Evolutionary conservation across 2,329 filamentous ascomycete genomes (phyloP).

Genomic region (Beauveria medogensis): DNA sequence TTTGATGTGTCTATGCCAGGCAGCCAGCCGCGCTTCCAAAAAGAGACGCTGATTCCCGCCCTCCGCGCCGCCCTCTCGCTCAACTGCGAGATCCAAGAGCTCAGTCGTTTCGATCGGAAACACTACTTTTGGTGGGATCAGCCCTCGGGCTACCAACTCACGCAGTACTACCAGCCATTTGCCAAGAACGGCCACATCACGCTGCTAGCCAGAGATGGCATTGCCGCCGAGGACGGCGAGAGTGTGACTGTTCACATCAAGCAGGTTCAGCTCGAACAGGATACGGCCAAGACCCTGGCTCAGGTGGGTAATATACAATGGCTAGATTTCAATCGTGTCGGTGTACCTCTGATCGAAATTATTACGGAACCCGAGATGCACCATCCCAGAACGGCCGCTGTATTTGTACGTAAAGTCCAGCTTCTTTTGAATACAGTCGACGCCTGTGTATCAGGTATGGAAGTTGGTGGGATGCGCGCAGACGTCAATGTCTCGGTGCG

Average conservation of each 20-base stretch:
- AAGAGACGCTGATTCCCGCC: slow-evolving; percentile 77
- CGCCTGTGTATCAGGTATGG: slow-evolving; percentile 86
- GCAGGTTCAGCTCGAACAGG: slow-evolving; percentile 95
- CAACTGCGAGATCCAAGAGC: slow-evolving; percentile 65
- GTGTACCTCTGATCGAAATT: slow-evolving; percentile 85
- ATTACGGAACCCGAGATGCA: slow-evolving; percentile 88
- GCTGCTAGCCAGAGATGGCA: slow-evolving; percentile 68
- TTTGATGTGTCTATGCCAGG: slow-evolving; percentile 90
- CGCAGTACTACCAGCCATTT: slow-evolving; percentile 79
- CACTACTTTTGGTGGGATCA: slow-evolving; percentile 99
- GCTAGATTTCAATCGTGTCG: slow-evolving; percentile 90
- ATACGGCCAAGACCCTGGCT: slow-evolving; percentile 88
- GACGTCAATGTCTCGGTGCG: slow-evolving; percentile 93
- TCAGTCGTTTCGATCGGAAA: slow-evolving; percentile 87
- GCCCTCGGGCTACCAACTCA: slow-evolving; percentile 93
- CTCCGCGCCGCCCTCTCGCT: slow-evolving; percentile 80
- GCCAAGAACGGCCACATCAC: slow-evolving; percentile 64
- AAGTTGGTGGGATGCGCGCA: slow-evolving; percentile 79
- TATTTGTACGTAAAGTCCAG: slow-evolving; percentile 84
- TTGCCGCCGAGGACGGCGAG: slow-evolving; percentile 64
- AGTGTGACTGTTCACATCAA: slow-evolving; percentile 73
- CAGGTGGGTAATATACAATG: slow-evolving; percentile 66
- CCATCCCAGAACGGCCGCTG: slow-evolving; percentile 77
- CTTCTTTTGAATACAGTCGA: slow-evolving; percentile 69
- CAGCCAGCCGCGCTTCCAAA: slow-evolving; percentile 79